These are phyloP conservation scores for Marasmius tenuissimus DNA, from an alignment of 1,284 basidiomycete genomes.

Conservation along the genomic window DNA sequence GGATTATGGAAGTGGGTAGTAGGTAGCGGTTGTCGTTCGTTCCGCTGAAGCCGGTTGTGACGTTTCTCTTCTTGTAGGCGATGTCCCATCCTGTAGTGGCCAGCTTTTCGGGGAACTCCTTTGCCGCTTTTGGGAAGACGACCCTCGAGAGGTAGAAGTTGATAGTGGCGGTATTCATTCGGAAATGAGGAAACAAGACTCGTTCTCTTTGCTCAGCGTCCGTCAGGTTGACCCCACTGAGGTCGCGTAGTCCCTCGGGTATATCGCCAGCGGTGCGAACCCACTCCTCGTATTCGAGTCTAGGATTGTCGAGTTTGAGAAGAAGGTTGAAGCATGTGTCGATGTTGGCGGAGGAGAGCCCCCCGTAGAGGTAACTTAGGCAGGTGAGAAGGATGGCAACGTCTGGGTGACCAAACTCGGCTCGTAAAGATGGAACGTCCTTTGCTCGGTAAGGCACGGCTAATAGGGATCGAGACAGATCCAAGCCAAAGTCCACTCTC, in stretches of 20 bases:
- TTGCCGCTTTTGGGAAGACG: conserved; percentile 48
- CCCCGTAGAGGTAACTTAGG: conserved; percentile 53
- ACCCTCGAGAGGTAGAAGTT: conserved; percentile 48
- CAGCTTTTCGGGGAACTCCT: conserved; percentile 46
- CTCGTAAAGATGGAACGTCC: conserved; percentile 45
- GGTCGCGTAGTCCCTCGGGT: conserved; percentile 9
- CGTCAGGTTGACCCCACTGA: background rate
- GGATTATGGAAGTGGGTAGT: conserved; percentile 44
- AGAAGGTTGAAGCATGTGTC: conserved; percentile 38
- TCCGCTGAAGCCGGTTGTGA: conserved; percentile 55
- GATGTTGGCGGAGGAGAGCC: conserved; percentile 41
- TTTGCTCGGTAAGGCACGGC: conserved; percentile 57
- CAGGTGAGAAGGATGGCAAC: conserved; percentile 48
- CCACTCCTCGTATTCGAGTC: background rate
- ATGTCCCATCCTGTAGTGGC: conserved; percentile 54
- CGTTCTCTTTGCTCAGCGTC: conserved; percentile 21
- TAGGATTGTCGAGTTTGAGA: conserved; percentile 28
- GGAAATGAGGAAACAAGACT: conserved; percentile 22
- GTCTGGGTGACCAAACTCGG: conserved; percentile 59
- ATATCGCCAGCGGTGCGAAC: conserved; percentile 5
- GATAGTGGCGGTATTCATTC: conserved; percentile 37
- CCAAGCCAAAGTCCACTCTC: conserved; percentile 56
- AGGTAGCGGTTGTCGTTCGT: conserved; percentile 54
- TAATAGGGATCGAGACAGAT: conserved; percentile 41
- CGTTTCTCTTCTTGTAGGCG: conserved; percentile 32